These are phyloP conservation scores for Millerozyma miso DNA, from an alignment of 805 yeast species.

Conservation along the genomic window DNA sequence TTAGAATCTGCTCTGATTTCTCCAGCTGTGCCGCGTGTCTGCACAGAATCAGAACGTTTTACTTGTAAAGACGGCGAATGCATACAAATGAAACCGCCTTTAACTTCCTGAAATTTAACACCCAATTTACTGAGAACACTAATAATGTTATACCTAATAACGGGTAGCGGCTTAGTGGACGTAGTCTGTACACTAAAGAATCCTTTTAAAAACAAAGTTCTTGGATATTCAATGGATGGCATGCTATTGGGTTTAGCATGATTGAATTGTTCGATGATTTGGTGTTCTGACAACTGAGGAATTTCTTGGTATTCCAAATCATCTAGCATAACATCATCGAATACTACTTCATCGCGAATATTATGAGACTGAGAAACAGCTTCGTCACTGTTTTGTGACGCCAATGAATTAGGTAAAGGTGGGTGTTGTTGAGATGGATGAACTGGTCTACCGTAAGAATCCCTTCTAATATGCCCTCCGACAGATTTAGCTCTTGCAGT, in stretches of 20 bases:
- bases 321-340: constrained; percentile 53
- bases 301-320: constrained; percentile 27
- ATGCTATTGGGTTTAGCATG: constrained; percentile 69
- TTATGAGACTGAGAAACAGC: constrained; percentile 19
- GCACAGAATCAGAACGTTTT: constrained; percentile 4
- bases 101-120: constrained; percentile 81
- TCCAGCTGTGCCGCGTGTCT: constrained; percentile 1
- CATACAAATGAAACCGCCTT: constrained; percentile 88
- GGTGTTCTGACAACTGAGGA: constrained; percentile 37
- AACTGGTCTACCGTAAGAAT: constrained; percentile 30
- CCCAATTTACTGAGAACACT: constrained; percentile 70
- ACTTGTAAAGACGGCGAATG: constrained; percentile 50
- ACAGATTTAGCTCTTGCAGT: constrained; percentile 85
- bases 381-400: constrained; percentile 44
- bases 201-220: constrained; percentile 85
- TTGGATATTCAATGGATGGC: constrained; percentile 94
- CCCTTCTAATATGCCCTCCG: constrained; percentile 69
- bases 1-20: constrained; percentile 11
- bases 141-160: constrained; percentile 80
- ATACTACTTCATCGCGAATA: constrained; percentile 46
- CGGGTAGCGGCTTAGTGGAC: constrained; percentile 85
- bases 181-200: constrained; percentile 94
- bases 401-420: constrained; percentile 42
- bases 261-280: constrained; percentile 39
- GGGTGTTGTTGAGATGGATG: constrained; percentile 26